Evolutionary conservation across 768 basidiomycete species (phyloP).

Genomic region (Amyloporia xantha): DNA sequence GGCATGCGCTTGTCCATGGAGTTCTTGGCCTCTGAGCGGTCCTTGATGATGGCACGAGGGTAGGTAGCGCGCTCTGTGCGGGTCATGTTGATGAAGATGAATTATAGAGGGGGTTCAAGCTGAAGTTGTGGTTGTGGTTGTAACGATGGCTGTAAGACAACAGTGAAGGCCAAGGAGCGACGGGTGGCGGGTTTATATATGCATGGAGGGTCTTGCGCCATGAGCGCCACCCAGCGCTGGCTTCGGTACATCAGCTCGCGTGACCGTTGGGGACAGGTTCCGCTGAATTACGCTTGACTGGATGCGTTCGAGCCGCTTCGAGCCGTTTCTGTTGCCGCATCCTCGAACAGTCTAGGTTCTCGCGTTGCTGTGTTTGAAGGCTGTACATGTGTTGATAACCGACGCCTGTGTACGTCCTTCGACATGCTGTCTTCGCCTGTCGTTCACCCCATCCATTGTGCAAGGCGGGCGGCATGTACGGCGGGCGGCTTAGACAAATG

Average conservation of each 20-base stretch:
- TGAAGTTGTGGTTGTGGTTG: background rate
- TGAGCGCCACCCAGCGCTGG: background rate
- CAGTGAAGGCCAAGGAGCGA: slow-evolving; percentile 1
- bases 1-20: slow-evolving; percentile 66
- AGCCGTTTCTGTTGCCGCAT: background rate
- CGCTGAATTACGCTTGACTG: slow-evolving; percentile 3
- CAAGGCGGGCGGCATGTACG: too few relatives aligned
- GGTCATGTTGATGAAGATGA: slow-evolving; percentile 51
- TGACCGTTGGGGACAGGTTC: slow-evolving; percentile 2
- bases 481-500: too few relatives aligned
- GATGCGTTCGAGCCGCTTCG: slow-evolving; percentile 3
- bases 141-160: slow-evolving; percentile 2
- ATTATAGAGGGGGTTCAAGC: slow-evolving; percentile 5
- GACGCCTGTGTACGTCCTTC: too few relatives aligned
- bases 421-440: too few relatives aligned
- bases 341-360: too few relatives aligned
- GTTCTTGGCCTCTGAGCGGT: slow-evolving; percentile 74
- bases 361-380: too few relatives aligned
- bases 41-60: slow-evolving; percentile 66
- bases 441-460: too few relatives aligned
- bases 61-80: slow-evolving; percentile 70
- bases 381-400: too few relatives aligned
- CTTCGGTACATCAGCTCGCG: slow-evolving; percentile 1
- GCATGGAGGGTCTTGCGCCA: slow-evolving; percentile 1
- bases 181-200: slow-evolving; percentile 4